phyloP scores from a whole-genome alignment of 441 rosid species.

The Eutrema salsugineum region DNA sequence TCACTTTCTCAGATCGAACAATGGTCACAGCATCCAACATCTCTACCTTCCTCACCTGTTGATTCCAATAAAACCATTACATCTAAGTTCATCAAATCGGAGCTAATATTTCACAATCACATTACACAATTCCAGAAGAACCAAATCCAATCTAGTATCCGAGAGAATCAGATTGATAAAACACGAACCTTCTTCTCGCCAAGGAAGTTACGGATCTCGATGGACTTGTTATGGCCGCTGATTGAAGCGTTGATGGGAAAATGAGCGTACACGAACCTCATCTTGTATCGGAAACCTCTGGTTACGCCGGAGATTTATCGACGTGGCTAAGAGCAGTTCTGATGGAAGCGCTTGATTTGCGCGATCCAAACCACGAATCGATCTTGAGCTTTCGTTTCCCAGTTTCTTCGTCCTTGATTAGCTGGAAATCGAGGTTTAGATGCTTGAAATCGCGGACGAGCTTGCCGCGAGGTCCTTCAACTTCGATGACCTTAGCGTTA shows the following conservation, averaged over 20 bases:
- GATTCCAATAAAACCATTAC: too few relatives aligned
- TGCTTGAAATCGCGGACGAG: constrained; percentile 70
- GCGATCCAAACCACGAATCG: constrained; percentile 62
- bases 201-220: constrained; percentile 83
- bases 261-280: constrained; percentile 67
- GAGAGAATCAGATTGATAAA: neutral
- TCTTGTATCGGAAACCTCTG: constrained; percentile 42
- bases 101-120: too few relatives aligned
- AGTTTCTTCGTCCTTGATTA: constrained; percentile 42
- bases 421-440: constrained; percentile 65
- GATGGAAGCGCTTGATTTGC: constrained; percentile 65
- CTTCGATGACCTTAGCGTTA: constrained; percentile 57
- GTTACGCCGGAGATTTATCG: constrained; percentile 42
- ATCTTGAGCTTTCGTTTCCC: constrained; percentile 53
- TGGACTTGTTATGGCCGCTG: constrained; percentile 36
- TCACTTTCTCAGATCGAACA: constrained; percentile 48
- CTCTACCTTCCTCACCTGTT: constrained; percentile 52
- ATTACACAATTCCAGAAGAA: too few relatives aligned
- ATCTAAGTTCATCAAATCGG: too few relatives aligned
- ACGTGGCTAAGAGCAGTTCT: constrained; percentile 70
- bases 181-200: constrained; percentile 65
- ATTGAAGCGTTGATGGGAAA: constrained; percentile 77
- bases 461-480: constrained; percentile 67
- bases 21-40: constrained; percentile 50
- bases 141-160: too few relatives aligned